Evolutionary conservation across 257 asterid species (phyloP), one percentile per base, ranked within the genome.

Genomic region (Penstemon davidsonii): DNA sequence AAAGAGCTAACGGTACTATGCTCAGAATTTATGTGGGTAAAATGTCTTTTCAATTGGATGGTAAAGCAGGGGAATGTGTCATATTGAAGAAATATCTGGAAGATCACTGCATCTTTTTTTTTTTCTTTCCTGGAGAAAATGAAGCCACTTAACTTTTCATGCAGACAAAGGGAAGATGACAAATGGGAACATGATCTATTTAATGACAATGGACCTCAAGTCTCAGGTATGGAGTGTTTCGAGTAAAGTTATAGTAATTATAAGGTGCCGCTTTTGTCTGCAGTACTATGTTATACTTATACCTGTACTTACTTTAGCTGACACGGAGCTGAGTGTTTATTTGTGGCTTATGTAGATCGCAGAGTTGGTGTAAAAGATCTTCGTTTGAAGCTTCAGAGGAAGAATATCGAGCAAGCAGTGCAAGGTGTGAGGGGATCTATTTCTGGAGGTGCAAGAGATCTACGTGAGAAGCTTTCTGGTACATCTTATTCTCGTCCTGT

Each of bases 401-500:
- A 86, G 82, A 89, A 76, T 73, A 64, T 55, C 47, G 87, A 83
- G 59, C 95, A 81, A 74, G 79, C 82, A 53, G 39, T 79, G 64
- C 95, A 68, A 73, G 77, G 77, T 71, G 84, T 65, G 57, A 82
- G 75, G 68, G 91, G 88, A 67, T 78, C 97, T 69, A 53, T 78
- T 64, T 61, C 86, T 50, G 93, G 92, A 76, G 92, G 92, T 69
- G 72, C 73, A 41, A 85, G 96, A 83, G 99, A 94, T 83, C 76
- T 94, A 39, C 97, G 97, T 36, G 99, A 94, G 83, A 87, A 86
- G 85, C 95, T 94, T 37, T 94, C 99, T 62, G 97, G 98, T 55
- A 68, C 79, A 73, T 10, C 70, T 38, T 77, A 70, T 83, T 73
- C 90, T 55, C 90, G 73, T 45, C 67, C 82, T 10, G 81, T 72